Percentiles rank a stretch among this genome's conserved stretches.
Conservation (phyloP, 192 early-diverging fungal genomes). For the Mortierella antarctica region DNA sequence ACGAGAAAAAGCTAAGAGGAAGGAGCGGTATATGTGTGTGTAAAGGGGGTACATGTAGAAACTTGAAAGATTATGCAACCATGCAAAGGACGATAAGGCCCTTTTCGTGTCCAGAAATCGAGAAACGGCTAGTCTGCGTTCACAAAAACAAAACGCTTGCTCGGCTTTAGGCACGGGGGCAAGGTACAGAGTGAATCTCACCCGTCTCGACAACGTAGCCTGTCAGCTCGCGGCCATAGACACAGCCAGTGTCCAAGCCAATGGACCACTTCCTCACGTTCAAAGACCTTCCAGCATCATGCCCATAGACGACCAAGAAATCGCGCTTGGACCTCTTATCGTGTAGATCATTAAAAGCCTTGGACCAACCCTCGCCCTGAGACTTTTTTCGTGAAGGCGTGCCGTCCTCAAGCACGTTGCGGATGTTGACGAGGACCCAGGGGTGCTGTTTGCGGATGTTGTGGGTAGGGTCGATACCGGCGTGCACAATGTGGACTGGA, state of each 20-base stretch:
- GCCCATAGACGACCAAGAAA: constrained; percentile 71
- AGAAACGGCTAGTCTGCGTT: background rate
- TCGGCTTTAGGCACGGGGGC: constrained; percentile 2
- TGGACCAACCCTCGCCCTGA: constrained; percentile 54
- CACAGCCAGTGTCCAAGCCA: constrained; percentile 79
- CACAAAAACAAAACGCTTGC: background rate
- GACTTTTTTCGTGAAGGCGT: constrained; percentile 49
- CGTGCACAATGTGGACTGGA: constrained; percentile 73
- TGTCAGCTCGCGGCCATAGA: constrained; percentile 71
- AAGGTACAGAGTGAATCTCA: constrained; percentile 13
- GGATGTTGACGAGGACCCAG: constrained; percentile 69
- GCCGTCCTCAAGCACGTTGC: constrained; percentile 60
- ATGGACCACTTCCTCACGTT: constrained; percentile 64
- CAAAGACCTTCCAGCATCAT: constrained; percentile 71
- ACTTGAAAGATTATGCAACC: no score
- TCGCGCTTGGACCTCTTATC: constrained; percentile 28
- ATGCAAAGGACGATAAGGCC: no score
- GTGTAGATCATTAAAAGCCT: constrained; percentile 51
- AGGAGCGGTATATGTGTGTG: no score
- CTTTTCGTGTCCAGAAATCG: background rate
- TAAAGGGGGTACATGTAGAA: no score
- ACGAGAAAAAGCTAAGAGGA: no score
- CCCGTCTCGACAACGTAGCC: constrained; percentile 54
- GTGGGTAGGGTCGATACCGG: constrained; percentile 66
- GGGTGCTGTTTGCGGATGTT: constrained; percentile 63